Percentiles rank a stretch among this genome's conserved stretches.
Conservation (phyloP, 1,139 yeast species). For the Suhomyces bribrorum region DNA sequence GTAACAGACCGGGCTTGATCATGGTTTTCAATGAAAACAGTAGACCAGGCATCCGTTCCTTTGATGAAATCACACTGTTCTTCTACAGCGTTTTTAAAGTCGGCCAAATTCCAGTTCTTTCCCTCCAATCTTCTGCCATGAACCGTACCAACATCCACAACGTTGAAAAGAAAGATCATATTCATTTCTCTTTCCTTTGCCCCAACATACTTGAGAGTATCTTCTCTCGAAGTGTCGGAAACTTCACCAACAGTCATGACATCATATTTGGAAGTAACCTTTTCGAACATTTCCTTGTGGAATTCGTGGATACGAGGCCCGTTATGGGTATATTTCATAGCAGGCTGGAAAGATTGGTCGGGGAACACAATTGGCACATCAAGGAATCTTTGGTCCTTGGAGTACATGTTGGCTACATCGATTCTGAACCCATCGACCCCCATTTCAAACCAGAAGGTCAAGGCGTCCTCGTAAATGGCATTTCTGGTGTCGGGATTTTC, state of each 20-base stretch:
- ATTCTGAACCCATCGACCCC: constrained; percentile 63
- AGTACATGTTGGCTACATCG: constrained; percentile 55
- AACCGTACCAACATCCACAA: constrained; percentile 46
- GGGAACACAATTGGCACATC: constrained; percentile 52
- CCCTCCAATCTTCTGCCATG: constrained; percentile 35
- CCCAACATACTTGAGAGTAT: constrained; percentile 48
- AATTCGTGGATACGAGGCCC: constrained; percentile 61
- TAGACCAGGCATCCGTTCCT: constrained; percentile 61
- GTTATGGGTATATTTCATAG: constrained; percentile 31
- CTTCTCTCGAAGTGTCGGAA: constrained; percentile 44
- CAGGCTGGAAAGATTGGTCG: constrained; percentile 43
- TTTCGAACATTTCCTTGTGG: constrained; percentile 52
- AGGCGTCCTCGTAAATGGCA: constrained; percentile 51
- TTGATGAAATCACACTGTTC: constrained; percentile 40
- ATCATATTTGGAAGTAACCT: constrained; percentile 50
- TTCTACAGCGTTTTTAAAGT: constrained; percentile 45
- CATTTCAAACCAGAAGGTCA: constrained; percentile 55
- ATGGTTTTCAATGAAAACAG: constrained; percentile 58
- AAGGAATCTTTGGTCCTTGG: constrained; percentile 47
- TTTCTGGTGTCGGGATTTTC: constrained; percentile 52
- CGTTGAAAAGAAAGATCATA: constrained; percentile 53
- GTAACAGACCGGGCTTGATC: constrained; percentile 58
- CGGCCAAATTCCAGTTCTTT: constrained; percentile 37
- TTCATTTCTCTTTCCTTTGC: constrained; percentile 52
- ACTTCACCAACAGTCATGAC: constrained; percentile 61